Evolutionary conservation across 192 early-diverging fungal species (phyloP).

Genomic region (Mortierella claussenii): DNA sequence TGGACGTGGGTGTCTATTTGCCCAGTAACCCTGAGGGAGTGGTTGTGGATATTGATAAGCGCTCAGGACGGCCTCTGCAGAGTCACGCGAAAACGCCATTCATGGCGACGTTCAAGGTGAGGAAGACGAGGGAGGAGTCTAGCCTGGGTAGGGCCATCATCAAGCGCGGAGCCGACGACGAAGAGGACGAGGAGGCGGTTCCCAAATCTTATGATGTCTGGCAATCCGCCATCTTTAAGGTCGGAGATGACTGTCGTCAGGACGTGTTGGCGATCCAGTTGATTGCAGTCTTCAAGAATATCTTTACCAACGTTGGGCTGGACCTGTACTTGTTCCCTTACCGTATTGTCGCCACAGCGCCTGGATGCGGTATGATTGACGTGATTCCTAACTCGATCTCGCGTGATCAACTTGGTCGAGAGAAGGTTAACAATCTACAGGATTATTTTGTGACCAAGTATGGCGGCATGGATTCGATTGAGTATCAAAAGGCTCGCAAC

Average conservation of each 20-base stretch:
- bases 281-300: constrained; percentile 97
- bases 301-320: constrained; percentile 88
- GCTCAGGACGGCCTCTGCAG: constrained; percentile 94
- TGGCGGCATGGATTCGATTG: constrained; percentile 87
- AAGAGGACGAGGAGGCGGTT: constrained; percentile 45
- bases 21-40: constrained; percentile 97
- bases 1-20: constrained; percentile 96
- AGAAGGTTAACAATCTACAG: constrained; percentile 97
- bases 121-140: constrained; percentile 65
- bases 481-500: constrained; percentile 83
- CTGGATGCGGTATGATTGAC: constrained; percentile 98
- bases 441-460: constrained; percentile 96
- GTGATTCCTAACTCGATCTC: constrained; percentile 97
- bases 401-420: constrained; percentile 96
- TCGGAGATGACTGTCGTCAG: constrained; percentile 99
- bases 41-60: constrained; percentile 95
- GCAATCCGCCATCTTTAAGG: constrained; percentile 98
- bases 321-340: constrained; percentile 98
- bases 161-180: constrained; percentile 27
- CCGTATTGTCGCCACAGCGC: constrained; percentile 95
- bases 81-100: constrained; percentile 99
- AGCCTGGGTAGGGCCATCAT: constrained; percentile 65
- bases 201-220: constrained; percentile 66
- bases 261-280: constrained; percentile 98
- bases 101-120: constrained; percentile 96